phyloP scores from a whole-genome alignment of 2,329 filamentous ascomycete species.

The Fusarium veterinarium region DNA sequence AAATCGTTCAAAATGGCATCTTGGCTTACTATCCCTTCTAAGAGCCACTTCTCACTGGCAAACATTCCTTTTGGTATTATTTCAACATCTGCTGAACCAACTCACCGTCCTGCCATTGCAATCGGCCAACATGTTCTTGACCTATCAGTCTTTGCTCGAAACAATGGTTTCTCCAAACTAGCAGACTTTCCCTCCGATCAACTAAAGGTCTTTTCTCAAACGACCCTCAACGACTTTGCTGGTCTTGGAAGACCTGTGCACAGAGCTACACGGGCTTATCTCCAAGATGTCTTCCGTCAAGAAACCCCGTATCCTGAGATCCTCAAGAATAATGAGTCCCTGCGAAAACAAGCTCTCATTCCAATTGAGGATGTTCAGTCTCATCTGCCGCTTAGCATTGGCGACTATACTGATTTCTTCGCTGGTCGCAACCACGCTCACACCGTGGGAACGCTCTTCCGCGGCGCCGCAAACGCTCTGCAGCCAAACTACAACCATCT shows the following conservation, averaged over 20 bases:
- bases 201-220: conserved; percentile 44
- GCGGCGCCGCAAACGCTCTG: conserved; percentile 77
- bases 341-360: conserved; percentile 48
- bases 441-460: conserved; percentile 75
- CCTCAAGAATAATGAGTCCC: conserved; percentile 50
- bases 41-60: conserved; percentile 61
- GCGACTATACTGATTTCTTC: conserved; percentile 89
- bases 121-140: conserved; percentile 80
- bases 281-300: conserved; percentile 69
- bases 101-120: conserved; percentile 74
- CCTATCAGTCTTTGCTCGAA: conserved; percentile 68
- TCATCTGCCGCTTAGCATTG: conserved; percentile 80
- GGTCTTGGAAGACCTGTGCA: conserved; percentile 74
- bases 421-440: conserved; percentile 82
- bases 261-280: conserved; percentile 73
- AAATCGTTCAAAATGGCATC: conserved; percentile 6
- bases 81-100: conserved; percentile 65
- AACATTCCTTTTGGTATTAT: conserved; percentile 89
- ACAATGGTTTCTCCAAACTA: conserved; percentile 53
- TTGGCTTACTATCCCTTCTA: conserved; percentile 7
- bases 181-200: conserved; percentile 42
- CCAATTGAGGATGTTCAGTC: conserved; percentile 62
- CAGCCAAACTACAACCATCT: conserved; percentile 86
- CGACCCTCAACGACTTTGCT: conserved; percentile 50
- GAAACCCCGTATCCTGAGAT: conserved; percentile 57